Percentiles rank a stretch among this genome's conserved stretches.
These are phyloP conservation scores for Nitzschia palea DNA, from an alignment of 108 stramenopile species.

Conservation along the genomic window DNA sequence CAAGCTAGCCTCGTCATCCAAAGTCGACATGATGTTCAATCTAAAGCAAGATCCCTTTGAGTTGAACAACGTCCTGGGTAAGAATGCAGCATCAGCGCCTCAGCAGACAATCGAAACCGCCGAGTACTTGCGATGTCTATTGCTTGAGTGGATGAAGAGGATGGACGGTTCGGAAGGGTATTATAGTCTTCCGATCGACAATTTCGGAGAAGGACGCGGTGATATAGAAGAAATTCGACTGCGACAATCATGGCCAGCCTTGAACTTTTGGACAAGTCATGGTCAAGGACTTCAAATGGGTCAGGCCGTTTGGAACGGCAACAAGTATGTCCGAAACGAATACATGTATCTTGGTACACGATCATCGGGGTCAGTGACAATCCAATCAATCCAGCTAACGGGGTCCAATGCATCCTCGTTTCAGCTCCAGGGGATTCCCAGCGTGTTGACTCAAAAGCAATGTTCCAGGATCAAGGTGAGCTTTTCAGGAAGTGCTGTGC, in stretches of 20 bases:
- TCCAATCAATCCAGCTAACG: neutral
- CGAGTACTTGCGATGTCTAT: conserved; percentile 22
- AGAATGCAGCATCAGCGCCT: neutral
- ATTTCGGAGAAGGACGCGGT: conserved; percentile 14
- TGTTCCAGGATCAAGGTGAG: no score
- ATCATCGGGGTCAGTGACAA: neutral
- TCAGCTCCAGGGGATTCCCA: no score
- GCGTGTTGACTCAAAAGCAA: no score
- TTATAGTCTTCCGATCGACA: conserved; percentile 7
- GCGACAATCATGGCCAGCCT: conserved; percentile 11
- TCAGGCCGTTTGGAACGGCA: neutral
- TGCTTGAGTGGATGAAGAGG: conserved; percentile 27
- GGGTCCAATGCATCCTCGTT: no score
- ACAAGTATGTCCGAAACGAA: conserved; percentile 2
- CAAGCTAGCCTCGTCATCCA: conserved; percentile 1
- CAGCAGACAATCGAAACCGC: conserved; percentile 5
- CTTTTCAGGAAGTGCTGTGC: no score
- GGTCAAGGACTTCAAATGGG: neutral
- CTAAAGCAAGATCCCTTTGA: conserved; percentile 30
- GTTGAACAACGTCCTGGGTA: conserved; percentile 27
- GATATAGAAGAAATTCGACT: conserved; percentile 12
- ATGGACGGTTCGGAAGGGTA: neutral
- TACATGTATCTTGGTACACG: conserved; percentile 10
- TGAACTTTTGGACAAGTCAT: conserved; percentile 9
- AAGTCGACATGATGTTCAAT: conserved; percentile 29